These are phyloP conservation scores for Eleusine indica DNA, from an alignment of 176 grass and related monocot species.

Conservation along the genomic window DNA sequence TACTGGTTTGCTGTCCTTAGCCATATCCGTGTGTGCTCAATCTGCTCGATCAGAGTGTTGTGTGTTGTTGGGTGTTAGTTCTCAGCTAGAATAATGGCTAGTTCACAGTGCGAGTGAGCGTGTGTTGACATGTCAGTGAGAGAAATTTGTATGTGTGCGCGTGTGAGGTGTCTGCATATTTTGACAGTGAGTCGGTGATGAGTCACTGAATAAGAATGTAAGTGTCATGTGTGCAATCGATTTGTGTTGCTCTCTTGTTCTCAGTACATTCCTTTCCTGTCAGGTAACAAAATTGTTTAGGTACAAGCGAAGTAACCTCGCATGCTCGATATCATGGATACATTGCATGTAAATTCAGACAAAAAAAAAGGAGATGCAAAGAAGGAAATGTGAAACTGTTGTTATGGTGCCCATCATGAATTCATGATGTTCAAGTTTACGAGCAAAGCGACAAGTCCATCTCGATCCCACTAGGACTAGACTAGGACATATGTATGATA, in stretches of 20 bases:
- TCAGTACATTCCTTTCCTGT: background rate
- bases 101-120: slow-evolving; percentile 11
- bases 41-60: background rate
- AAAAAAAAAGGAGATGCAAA: background rate
- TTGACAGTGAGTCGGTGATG: background rate
- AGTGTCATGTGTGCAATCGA: background rate
- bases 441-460: no score
- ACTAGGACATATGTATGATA: no score
- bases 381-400: no score
- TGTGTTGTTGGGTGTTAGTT: slow-evolving; percentile 5
- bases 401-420: no score
- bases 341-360: background rate
- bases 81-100: slow-evolving; percentile 21
- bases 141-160: slow-evolving; percentile 5
- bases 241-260: background rate
- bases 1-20: slow-evolving; percentile 27
- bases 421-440: no score
- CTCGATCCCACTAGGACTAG: no score
- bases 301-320: background rate
- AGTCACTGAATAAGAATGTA: slow-evolving; percentile 18
- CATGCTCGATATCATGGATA: background rate
- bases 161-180: slow-evolving; percentile 7
- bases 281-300: background rate
- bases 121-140: slow-evolving; percentile 28
- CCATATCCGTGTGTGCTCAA: background rate